phyloP scores from a whole-genome alignment of 2,329 filamentous ascomycete species.

The Lasiodiplodia sp. region DNA sequence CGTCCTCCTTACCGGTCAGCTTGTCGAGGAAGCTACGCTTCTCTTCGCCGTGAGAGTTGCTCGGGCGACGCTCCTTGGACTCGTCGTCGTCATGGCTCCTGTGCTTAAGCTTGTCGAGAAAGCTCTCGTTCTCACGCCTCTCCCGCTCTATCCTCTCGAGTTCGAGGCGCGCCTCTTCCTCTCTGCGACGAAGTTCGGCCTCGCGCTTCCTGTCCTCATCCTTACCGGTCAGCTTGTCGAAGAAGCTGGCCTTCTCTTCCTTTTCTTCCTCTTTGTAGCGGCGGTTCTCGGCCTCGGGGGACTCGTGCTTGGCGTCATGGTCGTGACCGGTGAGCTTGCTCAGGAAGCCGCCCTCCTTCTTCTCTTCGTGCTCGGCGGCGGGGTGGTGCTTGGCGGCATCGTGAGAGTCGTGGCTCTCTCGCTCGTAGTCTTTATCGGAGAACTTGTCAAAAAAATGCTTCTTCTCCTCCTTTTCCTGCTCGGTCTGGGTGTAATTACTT shows the following conservation, averaged over 20 bases:
- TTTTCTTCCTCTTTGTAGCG: slow-evolving; percentile 26
- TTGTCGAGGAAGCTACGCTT: slow-evolving; percentile 22
- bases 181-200: slow-evolving; percentile 18
- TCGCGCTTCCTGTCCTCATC: slow-evolving; percentile 26
- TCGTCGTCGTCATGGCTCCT: slow-evolving; percentile 14
- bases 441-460: slow-evolving; percentile 25
- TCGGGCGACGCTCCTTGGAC: slow-evolving; percentile 18
- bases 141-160: slow-evolving; percentile 23
- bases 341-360: slow-evolving; percentile 23
- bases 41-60: neutral
- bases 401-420: slow-evolving; percentile 14
- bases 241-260: slow-evolving; percentile 29
- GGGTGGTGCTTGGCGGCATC: slow-evolving; percentile 27
- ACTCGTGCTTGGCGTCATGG: slow-evolving; percentile 18
- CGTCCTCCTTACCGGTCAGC: slow-evolving; percentile 14
- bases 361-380: slow-evolving; percentile 27
- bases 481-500: slow-evolving; percentile 12
- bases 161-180: slow-evolving; percentile 19
- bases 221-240: slow-evolving; percentile 29
- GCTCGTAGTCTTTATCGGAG: slow-evolving; percentile 8
- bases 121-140: slow-evolving; percentile 19
- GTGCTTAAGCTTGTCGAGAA: slow-evolving; percentile 25
- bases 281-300: slow-evolving; percentile 27
- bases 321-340: slow-evolving; percentile 28
- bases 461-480: slow-evolving; percentile 19